Conservation (phyloP, 169 alveolate species). For the Cyclospora cayetanensis region DNA sequence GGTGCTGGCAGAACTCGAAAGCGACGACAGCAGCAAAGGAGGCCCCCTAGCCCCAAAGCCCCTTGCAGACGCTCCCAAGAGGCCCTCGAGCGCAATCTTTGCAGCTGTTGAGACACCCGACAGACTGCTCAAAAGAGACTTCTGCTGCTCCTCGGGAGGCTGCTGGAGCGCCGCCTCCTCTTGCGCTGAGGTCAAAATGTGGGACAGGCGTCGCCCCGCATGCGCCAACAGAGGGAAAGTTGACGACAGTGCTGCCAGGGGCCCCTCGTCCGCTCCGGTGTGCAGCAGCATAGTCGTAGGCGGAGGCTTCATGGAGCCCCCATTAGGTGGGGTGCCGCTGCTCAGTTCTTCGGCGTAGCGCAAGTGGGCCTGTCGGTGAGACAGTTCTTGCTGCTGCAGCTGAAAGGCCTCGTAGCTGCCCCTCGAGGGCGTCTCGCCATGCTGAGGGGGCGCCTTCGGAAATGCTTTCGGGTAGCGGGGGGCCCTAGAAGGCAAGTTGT, state of each 20-base stretch:
- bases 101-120: background rate
- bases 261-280: background rate
- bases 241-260: background rate
- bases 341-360: background rate
- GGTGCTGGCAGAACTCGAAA: background rate
- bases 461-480: background rate
- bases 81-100: background rate
- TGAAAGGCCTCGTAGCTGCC: background rate
- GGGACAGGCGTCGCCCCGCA: background rate
- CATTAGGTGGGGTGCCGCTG: background rate
- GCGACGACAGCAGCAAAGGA: background rate
- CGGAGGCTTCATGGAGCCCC: background rate
- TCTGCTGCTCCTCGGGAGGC: background rate
- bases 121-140: background rate
- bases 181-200: background rate
- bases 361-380: background rate
- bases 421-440: background rate
- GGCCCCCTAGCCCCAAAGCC: background rate
- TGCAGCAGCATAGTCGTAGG: conserved; percentile 4
- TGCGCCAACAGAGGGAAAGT: background rate
- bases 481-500: background rate
- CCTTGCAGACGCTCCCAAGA: background rate
- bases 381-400: background rate
- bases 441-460: background rate
- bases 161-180: background rate